Base-by-base conservation (phyloP, 345 rosid species). In the Erucastrum elatum region DNA sequence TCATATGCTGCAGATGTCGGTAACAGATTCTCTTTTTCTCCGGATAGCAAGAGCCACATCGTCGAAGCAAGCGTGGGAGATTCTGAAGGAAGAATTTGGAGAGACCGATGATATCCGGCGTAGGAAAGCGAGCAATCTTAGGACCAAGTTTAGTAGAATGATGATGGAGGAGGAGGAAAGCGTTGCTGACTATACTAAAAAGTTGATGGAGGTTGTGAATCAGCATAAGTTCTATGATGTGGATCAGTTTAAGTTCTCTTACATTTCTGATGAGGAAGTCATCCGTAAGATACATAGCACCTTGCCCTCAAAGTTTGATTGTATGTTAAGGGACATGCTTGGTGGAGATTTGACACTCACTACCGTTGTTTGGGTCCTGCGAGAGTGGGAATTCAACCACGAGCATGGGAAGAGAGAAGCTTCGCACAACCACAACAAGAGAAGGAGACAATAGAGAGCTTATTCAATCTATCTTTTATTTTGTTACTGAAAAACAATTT, bases 1-100 rank as follows among this genome's bases (percentile, higher is more conserved):
- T 68, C 72, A 68, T n/a, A 46, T 68, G 72, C 62, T 68, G 29
- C 72, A 68, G 2, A 29, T 15, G n/a, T 51, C 44, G 1, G 44
- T 68, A 9, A 68, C 44, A 4, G 62, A 68, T 1, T 68, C 72
- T 4, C 5, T 68, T 8, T 68, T 68, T 30, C 21, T 15, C 13
- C 39, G n/a, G 8, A 68, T 68, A 68, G 61, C n/a, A n/a, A 68
- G 72, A 49, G 72, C 72, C 15, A 68, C 72, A 2, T 68, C 72
- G n/a, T 68, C 72, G 3, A 49, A 68, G 27, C 61, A 68, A 49
- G 61, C 61, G 29, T 68, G 72, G 72, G 72, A 49, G 26, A 8
- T 68, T 46, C 60, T 68, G 8, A 49, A n/a, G 37, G 72, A 21
- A 68, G 27, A 49, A 5, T 68, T 13, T 29, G 72, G 72, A 46